These are phyloP conservation scores for Toxicodendron radicans DNA, from an alignment of 345 rosid genomes.

Conservation along the genomic window DNA sequence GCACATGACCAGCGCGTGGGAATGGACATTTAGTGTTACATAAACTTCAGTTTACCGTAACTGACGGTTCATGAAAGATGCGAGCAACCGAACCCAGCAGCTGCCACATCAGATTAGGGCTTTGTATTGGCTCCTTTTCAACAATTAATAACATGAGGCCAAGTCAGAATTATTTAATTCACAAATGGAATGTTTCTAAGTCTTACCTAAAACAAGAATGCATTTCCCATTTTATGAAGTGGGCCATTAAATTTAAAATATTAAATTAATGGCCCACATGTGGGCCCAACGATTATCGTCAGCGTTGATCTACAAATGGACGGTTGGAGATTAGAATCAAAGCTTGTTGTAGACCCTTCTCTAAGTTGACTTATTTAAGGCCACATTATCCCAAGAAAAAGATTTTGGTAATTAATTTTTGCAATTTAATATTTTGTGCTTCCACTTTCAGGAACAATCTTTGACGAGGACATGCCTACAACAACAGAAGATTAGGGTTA, in stretches of 20 bases:
- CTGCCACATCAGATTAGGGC: not conserved
- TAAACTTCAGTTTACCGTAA: not conserved
- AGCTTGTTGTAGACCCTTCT: no score
- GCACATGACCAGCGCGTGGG: not conserved
- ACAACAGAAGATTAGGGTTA: no score
- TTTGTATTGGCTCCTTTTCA: not conserved
- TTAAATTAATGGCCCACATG: no score
- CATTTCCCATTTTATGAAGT: not conserved
- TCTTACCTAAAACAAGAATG: not conserved
- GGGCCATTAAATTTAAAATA: not conserved
- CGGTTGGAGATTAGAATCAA: no score
- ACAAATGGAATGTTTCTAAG: not conserved
- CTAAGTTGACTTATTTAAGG: not conserved
- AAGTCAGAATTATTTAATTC: not conserved
- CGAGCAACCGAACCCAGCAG: not conserved
- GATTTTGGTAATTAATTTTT: not conserved
- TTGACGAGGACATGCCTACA: no score
- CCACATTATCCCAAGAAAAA: not conserved
- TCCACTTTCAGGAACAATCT: no score
- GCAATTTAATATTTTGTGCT: no score
- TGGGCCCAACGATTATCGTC: no score
- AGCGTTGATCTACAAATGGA: no score
- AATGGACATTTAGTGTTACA: not conserved
- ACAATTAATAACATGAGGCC: not conserved
- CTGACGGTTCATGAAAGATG: not conserved